Base-by-base conservation (phyloP, 441 rosid species). In the Aquilaria agallochum region DNA sequence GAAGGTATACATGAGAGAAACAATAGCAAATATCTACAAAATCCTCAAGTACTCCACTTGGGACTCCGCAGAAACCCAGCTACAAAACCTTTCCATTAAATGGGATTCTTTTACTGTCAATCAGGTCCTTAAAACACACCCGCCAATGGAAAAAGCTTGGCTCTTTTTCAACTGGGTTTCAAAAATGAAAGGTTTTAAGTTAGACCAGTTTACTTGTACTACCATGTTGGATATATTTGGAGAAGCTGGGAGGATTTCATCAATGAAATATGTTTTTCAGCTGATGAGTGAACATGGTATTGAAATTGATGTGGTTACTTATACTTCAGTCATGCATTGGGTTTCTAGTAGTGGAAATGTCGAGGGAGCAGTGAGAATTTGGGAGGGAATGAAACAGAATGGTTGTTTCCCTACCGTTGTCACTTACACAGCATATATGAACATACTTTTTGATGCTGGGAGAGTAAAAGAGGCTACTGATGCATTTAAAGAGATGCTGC, bases 71-170 rank as follows among this genome's bases (percentile, higher is more conserved):
- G 80, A 60, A 57, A 67, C 78, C 12, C 86, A 80, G 63, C 78
- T 92, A 4, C 49, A 67, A 2, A 31, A 60, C 40, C 73, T 88
- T 54, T 50, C 72, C 5, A 12, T 90, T 55, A 84, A 66, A 70
- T 92, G 98, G 95, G 96, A 92, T 66, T 90, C 97, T 46, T 85
- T 77, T 68, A 79, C 87, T 0, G 87, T 92, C 75, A 88, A 85
- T 68, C 90, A 78, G 54, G 82, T 88, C 8, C 78, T 92, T 53
- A 92, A 92, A 80, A 58, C 94, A 53, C 96, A 90, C 54, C 98
- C 98, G 4, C 98, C 98, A 4, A 86, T 88, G 96, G 83, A 92
- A 70, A 92, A 92, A 50, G 87, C 97, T 0, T 90, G 98, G 96
- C 83, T 90, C 42, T 84, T 90, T 63, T 89, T 89, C 83, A 80